phyloP scores from a whole-genome alignment of 2,329 filamentous ascomycete genomes.

The Ceratocystis diversiconidia region DNA sequence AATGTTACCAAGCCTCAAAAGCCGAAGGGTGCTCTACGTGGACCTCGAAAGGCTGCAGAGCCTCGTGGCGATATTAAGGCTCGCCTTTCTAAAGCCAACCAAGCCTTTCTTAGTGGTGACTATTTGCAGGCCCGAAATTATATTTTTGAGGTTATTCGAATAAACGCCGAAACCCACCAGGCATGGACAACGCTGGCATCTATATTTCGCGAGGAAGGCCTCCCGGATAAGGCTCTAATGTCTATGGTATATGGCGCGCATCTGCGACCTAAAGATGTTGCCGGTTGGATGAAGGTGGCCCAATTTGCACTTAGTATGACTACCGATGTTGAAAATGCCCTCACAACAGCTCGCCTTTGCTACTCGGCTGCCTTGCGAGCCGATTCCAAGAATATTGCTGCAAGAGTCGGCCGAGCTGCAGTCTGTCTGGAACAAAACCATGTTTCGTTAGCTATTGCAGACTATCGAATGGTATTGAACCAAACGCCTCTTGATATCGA shows the following conservation, averaged over 20 bases:
- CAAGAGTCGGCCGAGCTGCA: conserved; percentile 45
- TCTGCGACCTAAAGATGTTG: conserved; percentile 44
- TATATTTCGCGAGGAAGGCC: conserved; percentile 46
- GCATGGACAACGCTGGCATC: conserved; percentile 50
- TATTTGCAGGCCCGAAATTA: conserved; percentile 45
- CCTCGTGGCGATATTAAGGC: conserved; percentile 58
- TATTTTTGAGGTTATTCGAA: conserved; percentile 49
- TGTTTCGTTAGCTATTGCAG: conserved; percentile 37
- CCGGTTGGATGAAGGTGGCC: conserved; percentile 45
- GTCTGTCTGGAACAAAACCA: conserved; percentile 43
- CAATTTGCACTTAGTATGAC: conserved; percentile 34
- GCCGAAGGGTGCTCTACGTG: conserved; percentile 25
- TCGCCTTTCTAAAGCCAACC: conserved; percentile 50
- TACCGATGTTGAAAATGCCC: conserved; percentile 31
- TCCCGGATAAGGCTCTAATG: conserved; percentile 42
- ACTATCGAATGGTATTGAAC: conserved; percentile 42
- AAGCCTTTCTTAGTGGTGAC: conserved; percentile 49
- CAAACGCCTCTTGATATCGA: conserved; percentile 39
- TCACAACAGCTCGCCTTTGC: conserved; percentile 42
- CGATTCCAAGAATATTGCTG: conserved; percentile 42
- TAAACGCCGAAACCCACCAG: conserved; percentile 52
- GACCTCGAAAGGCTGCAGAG: conserved; percentile 48
- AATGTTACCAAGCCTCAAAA: conserved; percentile 17
- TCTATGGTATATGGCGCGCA: conserved; percentile 49
- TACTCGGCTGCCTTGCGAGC: conserved; percentile 46